Base-by-base conservation (phyloP, 495 filamentous ascomycete genomes). In the Xylaria venustula region DNA sequence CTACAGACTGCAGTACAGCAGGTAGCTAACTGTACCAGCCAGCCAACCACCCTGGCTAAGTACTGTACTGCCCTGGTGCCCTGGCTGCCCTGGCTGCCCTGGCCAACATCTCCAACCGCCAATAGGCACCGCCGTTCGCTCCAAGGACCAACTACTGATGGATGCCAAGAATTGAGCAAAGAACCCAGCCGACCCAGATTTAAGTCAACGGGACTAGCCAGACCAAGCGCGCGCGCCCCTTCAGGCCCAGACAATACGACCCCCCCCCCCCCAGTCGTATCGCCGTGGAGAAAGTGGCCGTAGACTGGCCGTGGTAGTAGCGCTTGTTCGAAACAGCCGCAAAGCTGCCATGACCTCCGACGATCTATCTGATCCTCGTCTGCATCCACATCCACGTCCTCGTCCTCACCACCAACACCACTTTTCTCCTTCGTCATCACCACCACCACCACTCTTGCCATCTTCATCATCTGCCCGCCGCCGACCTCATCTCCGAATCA, bases 401-500 rank as follows among this genome's bases (percentile, higher is more conserved):
- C 60, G 14, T 45, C 42, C n/a, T 22, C 42, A 20, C 22, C 42
- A 5, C n/a, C 37, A 41, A 9, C 37, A 61, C 63, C 67, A 64
- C 58, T 41, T 54, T 58, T 54, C 57, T 36, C 30, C 63, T 12
- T 63, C 66, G 41, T 53, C 63, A 58, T 62, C 62, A 32, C 53
- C 62, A 59, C 61, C 63, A 45, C 64, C 65, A 52, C 60, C 67
- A 60, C 61, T 64, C 42, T 62, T 67, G 46, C 60, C 63, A 66
- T 61, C 68, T 53, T 62, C 67, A 34, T 67, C 67, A 15, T 40
- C 60, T 36, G 63, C 44, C 51, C 54, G 59, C 30, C 64, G 69
- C 53, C 60, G 56, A 7, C 55, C 64, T 61, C 64, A 64, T 26
- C 63, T 71, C 45, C 67, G 69, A 53, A 60, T 71, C 40, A 69